phyloP scores from a whole-genome alignment of 345 rosid species.

The Citrus reticulata region DNA sequence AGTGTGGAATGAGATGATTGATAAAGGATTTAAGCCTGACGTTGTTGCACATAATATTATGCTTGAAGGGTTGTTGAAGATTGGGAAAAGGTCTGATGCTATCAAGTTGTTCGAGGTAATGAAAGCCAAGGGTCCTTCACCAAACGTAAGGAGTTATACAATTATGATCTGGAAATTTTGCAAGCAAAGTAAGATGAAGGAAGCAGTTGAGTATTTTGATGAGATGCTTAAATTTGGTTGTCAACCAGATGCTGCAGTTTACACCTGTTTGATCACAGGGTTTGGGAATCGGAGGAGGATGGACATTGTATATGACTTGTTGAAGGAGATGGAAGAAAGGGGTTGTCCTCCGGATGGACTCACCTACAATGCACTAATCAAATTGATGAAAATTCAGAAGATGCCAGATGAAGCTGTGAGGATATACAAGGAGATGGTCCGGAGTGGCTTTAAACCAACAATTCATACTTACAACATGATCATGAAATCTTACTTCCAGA shows the following conservation, averaged over 20 bases:
- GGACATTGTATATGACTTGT: constrained; percentile 59
- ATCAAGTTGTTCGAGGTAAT: constrained; percentile 78
- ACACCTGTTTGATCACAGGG: constrained; percentile 84
- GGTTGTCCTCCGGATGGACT: constrained; percentile 75
- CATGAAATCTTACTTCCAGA: constrained; percentile 72
- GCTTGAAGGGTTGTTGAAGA: constrained; percentile 77
- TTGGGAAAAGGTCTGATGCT: constrained; percentile 65
- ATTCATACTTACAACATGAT: constrained; percentile 84
- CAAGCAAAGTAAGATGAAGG: constrained; percentile 68
- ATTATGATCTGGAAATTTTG: constrained; percentile 66
- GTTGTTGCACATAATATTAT: constrained; percentile 64
- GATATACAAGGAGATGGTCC: constrained; percentile 66
- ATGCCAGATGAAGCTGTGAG: constrained; percentile 68
- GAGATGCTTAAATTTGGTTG: constrained; percentile 65
- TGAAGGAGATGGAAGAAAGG: constrained; percentile 78
- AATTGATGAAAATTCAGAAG: constrained; percentile 58
- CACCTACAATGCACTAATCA: constrained; percentile 80
- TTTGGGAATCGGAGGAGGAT: constrained; percentile 68
- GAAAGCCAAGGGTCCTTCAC: constrained; percentile 77
- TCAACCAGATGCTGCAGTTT: constrained; percentile 63
- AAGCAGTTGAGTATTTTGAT: constrained; percentile 69
- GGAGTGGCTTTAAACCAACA: constrained; percentile 55
- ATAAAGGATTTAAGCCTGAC: constrained; percentile 75
- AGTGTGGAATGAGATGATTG: constrained; percentile 87
- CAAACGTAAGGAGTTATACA: constrained; percentile 68